phyloP scores from a whole-genome alignment of 2,329 filamentous ascomycete genomes.

The Xylariaceae sp. region DNA sequence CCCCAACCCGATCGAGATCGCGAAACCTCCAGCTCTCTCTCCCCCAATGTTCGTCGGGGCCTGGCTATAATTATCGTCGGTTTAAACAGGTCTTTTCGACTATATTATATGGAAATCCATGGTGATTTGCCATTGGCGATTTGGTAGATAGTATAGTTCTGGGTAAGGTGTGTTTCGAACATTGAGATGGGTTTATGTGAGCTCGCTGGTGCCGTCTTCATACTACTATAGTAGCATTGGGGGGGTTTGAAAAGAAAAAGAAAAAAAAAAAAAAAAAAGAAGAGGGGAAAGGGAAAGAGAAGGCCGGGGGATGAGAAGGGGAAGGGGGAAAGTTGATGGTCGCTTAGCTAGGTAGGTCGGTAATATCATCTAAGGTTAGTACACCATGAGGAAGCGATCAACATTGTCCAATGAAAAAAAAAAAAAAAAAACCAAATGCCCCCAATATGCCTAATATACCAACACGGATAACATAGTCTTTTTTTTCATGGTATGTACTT shows the following conservation, averaged over 20 bases:
- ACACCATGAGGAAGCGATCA: neutral
- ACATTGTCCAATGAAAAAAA: neutral
- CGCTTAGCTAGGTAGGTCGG: no score
- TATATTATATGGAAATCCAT: conserved; percentile 23
- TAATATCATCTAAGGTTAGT: no score
- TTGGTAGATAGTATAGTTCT: conserved; percentile 21
- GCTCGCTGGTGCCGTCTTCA: conserved; percentile 37
- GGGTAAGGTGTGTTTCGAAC: conserved; percentile 36
- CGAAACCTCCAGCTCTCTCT: no score
- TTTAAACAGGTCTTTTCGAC: no score
- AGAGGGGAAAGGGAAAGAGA: neutral
- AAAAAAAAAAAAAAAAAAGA: neutral
- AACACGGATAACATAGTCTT: no score
- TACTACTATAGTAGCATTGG: neutral
- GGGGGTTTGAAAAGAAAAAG: neutral
- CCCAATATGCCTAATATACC: no score
- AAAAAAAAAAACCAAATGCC: no score
- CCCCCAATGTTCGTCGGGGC: no score
- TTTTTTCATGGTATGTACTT: no score
- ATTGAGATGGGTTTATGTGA: conserved; percentile 43
- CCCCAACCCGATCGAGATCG: no score
- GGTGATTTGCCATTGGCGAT: conserved; percentile 28
- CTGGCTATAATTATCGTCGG: no score
- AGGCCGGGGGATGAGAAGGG: neutral
- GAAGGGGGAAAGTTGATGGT: neutral